Percentiles rank a stretch among this genome's conserved stretches.
Evolutionary conservation across 2,329 filamentous ascomycete genomes (phyloP).

Genomic region (Septoria petroselini): DNA sequence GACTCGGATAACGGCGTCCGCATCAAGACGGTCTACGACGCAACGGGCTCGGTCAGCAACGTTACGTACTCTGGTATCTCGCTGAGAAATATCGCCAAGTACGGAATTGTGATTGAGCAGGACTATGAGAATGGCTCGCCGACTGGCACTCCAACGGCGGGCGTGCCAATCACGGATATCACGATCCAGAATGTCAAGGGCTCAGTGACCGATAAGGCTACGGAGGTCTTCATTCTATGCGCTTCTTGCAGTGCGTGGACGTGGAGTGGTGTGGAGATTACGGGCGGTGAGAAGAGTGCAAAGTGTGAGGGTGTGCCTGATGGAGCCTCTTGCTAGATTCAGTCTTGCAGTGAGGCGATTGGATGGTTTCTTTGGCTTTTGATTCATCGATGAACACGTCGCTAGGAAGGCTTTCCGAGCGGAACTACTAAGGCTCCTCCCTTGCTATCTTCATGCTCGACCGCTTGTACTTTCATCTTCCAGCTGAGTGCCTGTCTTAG

Average conservation of each 20-base stretch:
- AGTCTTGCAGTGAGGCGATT: too few relatives aligned
- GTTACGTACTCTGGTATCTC: constrained; percentile 56
- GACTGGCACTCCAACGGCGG: constrained; percentile 47
- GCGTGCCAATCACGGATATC: constrained; percentile 55
- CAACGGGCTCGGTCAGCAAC: constrained; percentile 52
- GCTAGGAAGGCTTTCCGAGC: too few relatives aligned
- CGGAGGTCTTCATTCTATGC: constrained; percentile 54
- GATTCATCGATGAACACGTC: too few relatives aligned
- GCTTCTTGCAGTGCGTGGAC: constrained; percentile 54
- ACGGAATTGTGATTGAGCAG: constrained; percentile 59
- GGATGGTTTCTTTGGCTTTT: too few relatives aligned
- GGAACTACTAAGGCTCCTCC: too few relatives aligned
- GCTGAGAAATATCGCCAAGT: constrained; percentile 50
- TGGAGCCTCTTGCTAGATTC: constrained; percentile 31
- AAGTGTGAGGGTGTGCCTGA: constrained; percentile 41
- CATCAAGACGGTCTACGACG: constrained; percentile 54
- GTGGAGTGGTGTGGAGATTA: constrained; percentile 51
- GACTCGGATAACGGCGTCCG: constrained; percentile 57
- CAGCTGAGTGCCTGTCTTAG: too few relatives aligned
- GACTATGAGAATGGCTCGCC: constrained; percentile 53
- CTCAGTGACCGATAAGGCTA: constrained; percentile 40
- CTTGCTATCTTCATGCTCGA: too few relatives aligned
- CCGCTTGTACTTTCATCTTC: too few relatives aligned
- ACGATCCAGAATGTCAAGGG: constrained; percentile 47
- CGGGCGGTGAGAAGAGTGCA: constrained; percentile 50